Evolutionary conservation across 169 alveolate genomes (phyloP).

Genomic region (Eimeria maxima): DNA sequence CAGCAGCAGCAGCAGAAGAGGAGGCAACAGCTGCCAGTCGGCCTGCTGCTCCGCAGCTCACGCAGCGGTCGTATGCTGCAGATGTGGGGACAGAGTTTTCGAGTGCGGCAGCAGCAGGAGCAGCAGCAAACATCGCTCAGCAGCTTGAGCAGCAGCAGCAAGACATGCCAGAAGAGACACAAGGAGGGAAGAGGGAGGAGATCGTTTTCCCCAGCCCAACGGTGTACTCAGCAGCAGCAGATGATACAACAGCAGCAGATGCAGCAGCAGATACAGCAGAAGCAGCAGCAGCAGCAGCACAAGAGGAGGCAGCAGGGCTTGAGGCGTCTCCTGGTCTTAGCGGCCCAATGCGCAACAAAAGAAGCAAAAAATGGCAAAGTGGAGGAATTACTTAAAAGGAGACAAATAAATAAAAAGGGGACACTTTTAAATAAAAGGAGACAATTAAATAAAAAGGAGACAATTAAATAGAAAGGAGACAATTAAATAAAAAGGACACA

Average conservation of each 20-base stretch:
- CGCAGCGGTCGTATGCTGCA: conserved; percentile 32
- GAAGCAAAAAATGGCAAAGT: neutral
- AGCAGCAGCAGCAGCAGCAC: no score
- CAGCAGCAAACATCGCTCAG: no score
- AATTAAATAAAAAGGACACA: neutral
- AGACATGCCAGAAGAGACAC: neutral
- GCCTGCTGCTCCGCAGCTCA: conserved; percentile 18
- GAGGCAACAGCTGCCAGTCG: neutral
- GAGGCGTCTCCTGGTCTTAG: neutral
- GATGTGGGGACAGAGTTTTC: neutral
- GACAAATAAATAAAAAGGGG: no score
- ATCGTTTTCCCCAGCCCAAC: neutral
- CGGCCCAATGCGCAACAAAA: neutral
- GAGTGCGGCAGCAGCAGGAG: no score
- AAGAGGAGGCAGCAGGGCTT: neutral
- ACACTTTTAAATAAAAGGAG: no score
- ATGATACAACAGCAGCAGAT: no score
- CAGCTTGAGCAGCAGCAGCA: neutral
- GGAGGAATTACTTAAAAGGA: neutral
- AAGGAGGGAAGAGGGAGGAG: conserved; percentile 31
- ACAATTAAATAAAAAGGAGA: neutral
- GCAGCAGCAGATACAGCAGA: no score
- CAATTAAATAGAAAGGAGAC: neutral
- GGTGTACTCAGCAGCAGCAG: no score
- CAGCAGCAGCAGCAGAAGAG: neutral